Conservation (phyloP, 441 rosid genomes). For the Manihot esculenta region DNA sequence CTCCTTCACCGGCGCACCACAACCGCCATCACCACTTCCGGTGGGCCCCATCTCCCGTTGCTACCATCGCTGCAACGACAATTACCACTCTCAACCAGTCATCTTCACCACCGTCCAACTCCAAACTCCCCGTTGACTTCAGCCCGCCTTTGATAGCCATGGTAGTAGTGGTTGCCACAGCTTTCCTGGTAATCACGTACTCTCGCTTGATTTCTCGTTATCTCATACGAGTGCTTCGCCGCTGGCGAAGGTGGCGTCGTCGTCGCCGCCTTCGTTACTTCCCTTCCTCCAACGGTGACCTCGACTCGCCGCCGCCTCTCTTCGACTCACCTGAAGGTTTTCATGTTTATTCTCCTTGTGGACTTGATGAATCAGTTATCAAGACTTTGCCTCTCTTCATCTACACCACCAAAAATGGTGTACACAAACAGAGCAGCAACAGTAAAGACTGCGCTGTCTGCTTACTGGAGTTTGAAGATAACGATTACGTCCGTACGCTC, state of each 20-base stretch:
- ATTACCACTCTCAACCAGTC: constrained; percentile 11
- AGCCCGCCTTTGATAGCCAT: constrained; percentile 88
- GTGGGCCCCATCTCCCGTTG: constrained; percentile 25
- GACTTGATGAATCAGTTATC: constrained; percentile 61
- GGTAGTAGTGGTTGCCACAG: constrained; percentile 83
- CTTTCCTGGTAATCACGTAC: constrained; percentile 69
- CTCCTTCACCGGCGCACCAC: constrained; percentile 20
- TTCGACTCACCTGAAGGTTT: constrained; percentile 59
- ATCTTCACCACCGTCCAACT: constrained; percentile 24
- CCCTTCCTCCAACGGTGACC: constrained; percentile 52
- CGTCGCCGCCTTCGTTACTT: constrained; percentile 37
- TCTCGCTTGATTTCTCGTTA: constrained; percentile 77
- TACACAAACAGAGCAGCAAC: constrained; percentile 17
- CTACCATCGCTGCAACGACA: background rate
- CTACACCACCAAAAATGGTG: constrained; percentile 34
- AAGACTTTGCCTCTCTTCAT: constrained; percentile 66
- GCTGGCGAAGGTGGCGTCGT: constrained; percentile 51
- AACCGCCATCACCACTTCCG: too few relatives aligned
- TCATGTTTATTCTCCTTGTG: constrained; percentile 59
- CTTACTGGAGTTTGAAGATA: constrained; percentile 71
- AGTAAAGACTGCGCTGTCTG: constrained; percentile 77
- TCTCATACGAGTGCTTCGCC: constrained; percentile 45
- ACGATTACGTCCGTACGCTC: constrained; percentile 66
- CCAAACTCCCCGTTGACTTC: constrained; percentile 56
- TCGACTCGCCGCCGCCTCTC: constrained; percentile 49